A percentile compares a stretch with the other conserved stretches of the same genome.
Evolutionary conservation across 371 early-diverging fungal genomes (phyloP).

Genomic region (Thermomucor indicae-seudaticae): DNA sequence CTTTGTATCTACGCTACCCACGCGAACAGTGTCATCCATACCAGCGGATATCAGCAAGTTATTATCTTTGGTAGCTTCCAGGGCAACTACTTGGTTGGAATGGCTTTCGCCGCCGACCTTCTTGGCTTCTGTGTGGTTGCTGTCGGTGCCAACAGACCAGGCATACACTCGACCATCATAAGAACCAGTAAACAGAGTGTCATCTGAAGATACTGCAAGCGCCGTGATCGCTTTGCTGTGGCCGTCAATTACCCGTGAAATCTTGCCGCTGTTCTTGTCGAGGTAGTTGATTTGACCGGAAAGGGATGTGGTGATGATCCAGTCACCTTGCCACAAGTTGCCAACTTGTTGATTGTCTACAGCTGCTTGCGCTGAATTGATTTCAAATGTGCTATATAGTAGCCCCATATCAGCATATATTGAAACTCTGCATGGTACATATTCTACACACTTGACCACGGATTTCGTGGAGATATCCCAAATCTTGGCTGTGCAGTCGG

Average conservation of each 20-base stretch:
- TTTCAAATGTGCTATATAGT: conserved; percentile 46
- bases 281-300: conserved; percentile 83
- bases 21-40: conserved; percentile 71
- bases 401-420: not conserved
- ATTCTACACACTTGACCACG: conserved; percentile 61
- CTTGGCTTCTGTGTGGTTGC: conserved; percentile 23
- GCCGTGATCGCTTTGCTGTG: conserved; percentile 88
- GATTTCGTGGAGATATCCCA: conserved; percentile 81
- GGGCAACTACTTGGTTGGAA: conserved; percentile 64
- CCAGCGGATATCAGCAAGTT: conserved; percentile 59
- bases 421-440: not conserved
- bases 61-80: conserved; percentile 37
- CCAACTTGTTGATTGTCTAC: conserved; percentile 92
- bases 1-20: conserved; percentile 11
- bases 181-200: conserved; percentile 79
- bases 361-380: conserved; percentile 20
- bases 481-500: conserved; percentile 85
- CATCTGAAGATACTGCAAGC: conserved; percentile 47
- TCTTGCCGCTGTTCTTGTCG: conserved; percentile 54
- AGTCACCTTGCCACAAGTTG: conserved; percentile 78
- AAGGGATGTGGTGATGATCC: conserved; percentile 74
- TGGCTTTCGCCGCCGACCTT: conserved; percentile 58
- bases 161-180: conserved; percentile 87
- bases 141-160: conserved; percentile 51
- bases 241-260: conserved; percentile 63